Base-by-base conservation (phyloP, 2,329 filamentous ascomycete species). In the Alternaria novae-zelandiae region DNA sequence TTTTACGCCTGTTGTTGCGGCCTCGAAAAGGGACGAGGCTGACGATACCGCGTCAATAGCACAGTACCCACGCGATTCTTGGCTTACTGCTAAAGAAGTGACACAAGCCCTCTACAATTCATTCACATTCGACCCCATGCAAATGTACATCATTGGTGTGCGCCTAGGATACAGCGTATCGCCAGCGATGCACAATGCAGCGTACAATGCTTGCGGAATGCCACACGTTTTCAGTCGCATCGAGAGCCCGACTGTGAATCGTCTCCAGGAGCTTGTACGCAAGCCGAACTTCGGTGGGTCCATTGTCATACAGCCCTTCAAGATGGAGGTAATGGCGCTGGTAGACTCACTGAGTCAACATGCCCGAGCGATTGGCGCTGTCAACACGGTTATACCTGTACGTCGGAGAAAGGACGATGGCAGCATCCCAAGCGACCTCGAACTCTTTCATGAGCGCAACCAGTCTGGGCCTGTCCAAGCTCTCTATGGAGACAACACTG, bases 401-500 rank as follows among this genome's bases (percentile, higher is more conserved):
- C 87, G 91, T 21, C 83, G 86, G 12, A 78, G 88, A 7, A 79
- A 86, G n/a, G 75, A 83, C 0, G 86, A 89, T 60, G 87, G 86
- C 2, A 84, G 82, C 36, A 85, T 89, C 0, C 86, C 88, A 1
- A 83, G 85, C 28, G 86, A 87, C 26, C 61, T 80, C 5, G 84
- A 84, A 1, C 78, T 88, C n/a, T 82, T 84, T 47, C 81, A 84
- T 28, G 84, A 89, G 47, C 85, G 89, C 62, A 90, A 90, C 65
- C 85, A 88, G 46, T 85, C 89, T 1, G 91, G 91, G 0, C 86
- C 88, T 0, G 87, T 93, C 7, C 86, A 87, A 65, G 90, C 89
- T 0, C 82, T 94, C 0, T 92, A 93, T 66, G 92, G 91, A 1
- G 91, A 94, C 62, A 94, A 94, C 63, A 94, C 91, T 0, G 91